A percentile compares a stretch with the other conserved stretches of the same genome.
These are phyloP conservation scores for Cordyceps cicadae DNA, from an alignment of 2,329 filamentous ascomycete species.

Conservation along the genomic window DNA sequence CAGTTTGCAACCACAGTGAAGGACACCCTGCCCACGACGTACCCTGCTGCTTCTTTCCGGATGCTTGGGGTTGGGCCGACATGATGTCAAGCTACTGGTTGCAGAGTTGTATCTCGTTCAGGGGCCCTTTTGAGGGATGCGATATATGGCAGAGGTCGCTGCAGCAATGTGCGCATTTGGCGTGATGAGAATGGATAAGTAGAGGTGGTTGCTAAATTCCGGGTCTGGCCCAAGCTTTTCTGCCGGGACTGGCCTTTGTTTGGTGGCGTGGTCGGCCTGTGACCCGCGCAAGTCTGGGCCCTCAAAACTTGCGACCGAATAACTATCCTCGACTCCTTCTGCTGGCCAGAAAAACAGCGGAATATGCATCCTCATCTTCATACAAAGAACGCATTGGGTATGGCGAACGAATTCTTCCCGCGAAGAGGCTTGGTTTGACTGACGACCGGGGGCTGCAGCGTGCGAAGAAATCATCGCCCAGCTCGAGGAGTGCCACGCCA, in stretches of 20 bases:
- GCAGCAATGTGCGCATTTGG: background rate
- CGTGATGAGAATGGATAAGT: background rate
- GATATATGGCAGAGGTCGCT: background rate
- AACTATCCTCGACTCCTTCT: background rate
- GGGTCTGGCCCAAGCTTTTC: slow-evolving; percentile 24
- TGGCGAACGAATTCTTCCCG: background rate
- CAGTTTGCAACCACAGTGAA: background rate
- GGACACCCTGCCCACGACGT: slow-evolving; percentile 13
- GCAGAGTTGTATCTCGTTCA: background rate
- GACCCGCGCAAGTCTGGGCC: background rate
- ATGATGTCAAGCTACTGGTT: slow-evolving; percentile 24
- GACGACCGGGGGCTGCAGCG: slow-evolving; percentile 44
- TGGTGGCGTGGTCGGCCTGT: background rate
- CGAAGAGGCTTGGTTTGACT: slow-evolving; percentile 9
- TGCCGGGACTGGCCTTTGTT: background rate
- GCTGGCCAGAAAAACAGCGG: slow-evolving; percentile 10
- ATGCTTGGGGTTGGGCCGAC: slow-evolving; percentile 34
- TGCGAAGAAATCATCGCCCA: slow-evolving; percentile 91
- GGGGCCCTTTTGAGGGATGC: background rate
- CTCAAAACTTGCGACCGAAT: background rate
- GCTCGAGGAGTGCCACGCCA: slow-evolving; percentile 90
- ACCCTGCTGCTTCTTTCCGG: slow-evolving; percentile 69
- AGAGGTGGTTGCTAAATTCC: slow-evolving; percentile 11
- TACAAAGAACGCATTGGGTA: slow-evolving; percentile 85
- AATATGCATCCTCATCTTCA: slow-evolving; percentile 97